Percentiles rank a stretch among this genome's conserved stretches.
Conservation (phyloP, 371 early-diverging fungal species). For the Mortierella sp. region DNA sequence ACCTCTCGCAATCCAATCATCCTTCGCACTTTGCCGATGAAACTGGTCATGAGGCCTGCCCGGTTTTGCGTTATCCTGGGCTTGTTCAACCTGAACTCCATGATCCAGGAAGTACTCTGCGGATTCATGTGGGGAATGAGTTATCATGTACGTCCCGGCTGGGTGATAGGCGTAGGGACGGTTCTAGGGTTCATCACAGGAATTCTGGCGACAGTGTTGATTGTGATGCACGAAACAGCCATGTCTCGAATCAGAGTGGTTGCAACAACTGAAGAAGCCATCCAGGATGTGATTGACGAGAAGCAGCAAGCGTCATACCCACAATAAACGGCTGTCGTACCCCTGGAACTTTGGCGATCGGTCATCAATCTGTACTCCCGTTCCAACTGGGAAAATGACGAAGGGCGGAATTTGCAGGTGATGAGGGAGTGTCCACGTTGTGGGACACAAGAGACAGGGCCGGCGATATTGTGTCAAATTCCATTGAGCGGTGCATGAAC, state of each 20-base stretch:
- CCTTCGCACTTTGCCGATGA: slow-evolving; percentile 10
- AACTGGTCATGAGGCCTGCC: slow-evolving; percentile 12
- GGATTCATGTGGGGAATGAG: slow-evolving; percentile 55
- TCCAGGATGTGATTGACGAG: slow-evolving; percentile 38
- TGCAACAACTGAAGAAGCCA: slow-evolving; percentile 35
- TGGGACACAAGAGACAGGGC: too few relatives aligned
- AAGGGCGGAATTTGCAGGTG: too few relatives aligned
- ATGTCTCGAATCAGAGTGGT: slow-evolving; percentile 29
- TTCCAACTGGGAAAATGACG: too few relatives aligned
- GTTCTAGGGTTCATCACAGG: slow-evolving; percentile 42
- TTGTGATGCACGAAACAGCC: slow-evolving; percentile 37
- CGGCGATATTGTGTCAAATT: too few relatives aligned
- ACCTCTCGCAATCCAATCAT: background rate
- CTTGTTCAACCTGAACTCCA: slow-evolving; percentile 45
- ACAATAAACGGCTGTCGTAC: too few relatives aligned
- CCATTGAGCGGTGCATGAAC: too few relatives aligned
- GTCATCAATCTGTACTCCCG: too few relatives aligned
- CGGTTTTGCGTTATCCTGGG: slow-evolving; percentile 33
- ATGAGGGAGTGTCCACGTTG: too few relatives aligned
- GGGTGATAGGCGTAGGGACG: slow-evolving; percentile 40
- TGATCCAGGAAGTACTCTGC: slow-evolving; percentile 45
- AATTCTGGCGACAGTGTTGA: slow-evolving; percentile 48
- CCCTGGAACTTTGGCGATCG: too few relatives aligned
- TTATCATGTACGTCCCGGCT: slow-evolving; percentile 41
- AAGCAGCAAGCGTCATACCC: slow-evolving; percentile 2